A percentile compares a stretch with the other conserved stretches of the same genome.
Evolutionary conservation across 352 stramenopile species (phyloP).

Genomic region (Pythium apleroticum): DNA sequence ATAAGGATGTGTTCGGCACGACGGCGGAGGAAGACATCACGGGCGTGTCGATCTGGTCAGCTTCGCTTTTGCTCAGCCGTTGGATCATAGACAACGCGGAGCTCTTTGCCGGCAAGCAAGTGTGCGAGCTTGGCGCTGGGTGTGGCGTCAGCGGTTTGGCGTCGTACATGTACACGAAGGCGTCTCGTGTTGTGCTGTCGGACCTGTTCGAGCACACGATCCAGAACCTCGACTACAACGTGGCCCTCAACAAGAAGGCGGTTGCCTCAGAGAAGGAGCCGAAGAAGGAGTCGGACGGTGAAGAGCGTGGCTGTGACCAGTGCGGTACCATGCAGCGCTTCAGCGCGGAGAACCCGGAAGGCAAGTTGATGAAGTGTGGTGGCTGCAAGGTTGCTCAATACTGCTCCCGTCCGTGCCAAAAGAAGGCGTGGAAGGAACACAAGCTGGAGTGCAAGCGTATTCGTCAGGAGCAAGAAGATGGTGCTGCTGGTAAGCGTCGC

Average conservation of each 20-base stretch:
- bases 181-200: constrained; percentile 75
- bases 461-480: constrained; percentile 37
- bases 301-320: constrained; percentile 53
- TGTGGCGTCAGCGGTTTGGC: constrained; percentile 84
- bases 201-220: constrained; percentile 85
- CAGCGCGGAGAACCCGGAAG: constrained; percentile 79
- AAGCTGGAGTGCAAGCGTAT: constrained; percentile 80
- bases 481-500: constrained; percentile 14
- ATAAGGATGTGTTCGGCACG: constrained; percentile 77
- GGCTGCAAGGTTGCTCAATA: constrained; percentile 75
- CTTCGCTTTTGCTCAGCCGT: constrained; percentile 78
- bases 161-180: constrained; percentile 74
- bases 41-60: constrained; percentile 88
- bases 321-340: constrained; percentile 77
- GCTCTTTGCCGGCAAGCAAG: constrained; percentile 66
- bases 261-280: constrained; percentile 1
- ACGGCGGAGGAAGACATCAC: constrained; percentile 86
- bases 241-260: constrained; percentile 61
- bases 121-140: constrained; percentile 82
- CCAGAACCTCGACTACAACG: constrained; percentile 80
- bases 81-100: constrained; percentile 75
- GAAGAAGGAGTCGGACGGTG: constrained; percentile 22
- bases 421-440: constrained; percentile 85
- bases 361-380: constrained; percentile 84
- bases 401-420: constrained; percentile 85